A percentile compares a stretch with the other conserved stretches of the same genome.
phyloP scores from a whole-genome alignment of 352 stramenopile genomes.

The Globisporangium carolinianum region DNA sequence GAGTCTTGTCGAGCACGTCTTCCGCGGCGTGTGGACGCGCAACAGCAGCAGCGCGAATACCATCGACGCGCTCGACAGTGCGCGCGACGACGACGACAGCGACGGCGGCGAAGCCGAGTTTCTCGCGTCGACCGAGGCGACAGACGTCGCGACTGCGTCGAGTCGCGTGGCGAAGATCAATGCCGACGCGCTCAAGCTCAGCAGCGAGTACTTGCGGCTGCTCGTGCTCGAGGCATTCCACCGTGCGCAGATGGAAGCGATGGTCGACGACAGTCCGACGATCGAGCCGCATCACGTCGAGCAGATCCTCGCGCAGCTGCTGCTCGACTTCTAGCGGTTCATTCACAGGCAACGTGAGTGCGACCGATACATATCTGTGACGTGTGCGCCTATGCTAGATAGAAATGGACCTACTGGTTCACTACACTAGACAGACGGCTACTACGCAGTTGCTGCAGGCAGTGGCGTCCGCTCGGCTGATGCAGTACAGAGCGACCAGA shows the following conservation, averaged over 20 bases:
- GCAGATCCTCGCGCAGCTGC: conserved; percentile 71
- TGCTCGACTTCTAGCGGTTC: conserved; percentile 69
- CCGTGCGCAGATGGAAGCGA: conserved; percentile 81
- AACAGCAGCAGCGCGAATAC: conserved; percentile 5
- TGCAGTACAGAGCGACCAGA: conserved; percentile 9
- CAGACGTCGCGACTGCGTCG: conserved; percentile 11
- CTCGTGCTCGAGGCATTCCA: conserved; percentile 69
- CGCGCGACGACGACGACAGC: conserved; percentile 27
- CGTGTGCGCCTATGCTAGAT: background rate
- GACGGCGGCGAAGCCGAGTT: conserved; percentile 38
- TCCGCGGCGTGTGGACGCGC: conserved; percentile 50
- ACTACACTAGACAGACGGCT: too few species aligned
- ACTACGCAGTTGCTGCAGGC: conserved; percentile 2
- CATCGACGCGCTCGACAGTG: conserved; percentile 12
- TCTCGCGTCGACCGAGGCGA: conserved; percentile 17
- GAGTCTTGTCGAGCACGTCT: conserved; percentile 65
- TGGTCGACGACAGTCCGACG: conserved; percentile 72
- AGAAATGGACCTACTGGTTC: too few species aligned
- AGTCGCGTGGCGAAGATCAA: conserved; percentile 66
- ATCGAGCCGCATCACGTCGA: conserved; percentile 76
- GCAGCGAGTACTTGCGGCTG: conserved; percentile 65
- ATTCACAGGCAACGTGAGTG: background rate
- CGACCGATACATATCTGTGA: background rate
- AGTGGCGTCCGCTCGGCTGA: background rate
- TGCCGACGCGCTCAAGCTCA: conserved; percentile 65